Evolutionary conservation across 2,329 filamentous ascomycete species (phyloP).

Genomic region (Parastagonospora nodorum): DNA sequence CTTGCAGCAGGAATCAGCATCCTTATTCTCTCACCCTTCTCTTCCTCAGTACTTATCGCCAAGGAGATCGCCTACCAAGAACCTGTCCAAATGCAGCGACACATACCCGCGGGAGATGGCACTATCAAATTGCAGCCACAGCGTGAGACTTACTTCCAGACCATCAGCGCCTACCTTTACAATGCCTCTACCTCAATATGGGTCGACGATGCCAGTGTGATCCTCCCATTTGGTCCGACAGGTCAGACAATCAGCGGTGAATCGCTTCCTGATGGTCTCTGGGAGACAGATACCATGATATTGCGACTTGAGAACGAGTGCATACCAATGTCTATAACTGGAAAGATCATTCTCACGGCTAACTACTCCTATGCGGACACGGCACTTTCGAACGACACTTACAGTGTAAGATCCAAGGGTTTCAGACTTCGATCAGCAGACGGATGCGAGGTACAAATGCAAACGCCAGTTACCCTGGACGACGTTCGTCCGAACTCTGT

Average conservation of each 20-base stretch:
- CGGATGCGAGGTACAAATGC: too few relatives aligned
- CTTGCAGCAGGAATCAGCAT: slow-evolving; percentile 7
- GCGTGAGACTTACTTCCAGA: slow-evolving; percentile 4
- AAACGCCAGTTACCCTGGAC: too few relatives aligned
- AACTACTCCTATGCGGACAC: too few relatives aligned
- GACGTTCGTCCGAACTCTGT: too few relatives aligned
- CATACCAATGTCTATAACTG: background rate
- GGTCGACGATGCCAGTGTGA: slow-evolving; percentile 7
- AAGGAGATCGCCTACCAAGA: slow-evolving; percentile 4
- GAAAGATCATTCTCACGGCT: too few relatives aligned
- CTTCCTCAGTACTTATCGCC: slow-evolving; percentile 10
- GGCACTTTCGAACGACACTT: too few relatives aligned
- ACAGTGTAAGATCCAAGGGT: too few relatives aligned
- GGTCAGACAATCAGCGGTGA: too few relatives aligned
- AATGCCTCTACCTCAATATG: slow-evolving; percentile 10
- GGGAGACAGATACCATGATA: slow-evolving; percentile 8
- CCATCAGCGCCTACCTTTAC: slow-evolving; percentile 5
- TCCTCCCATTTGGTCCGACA: slow-evolving; percentile 6
- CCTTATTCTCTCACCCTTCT: slow-evolving; percentile 12
- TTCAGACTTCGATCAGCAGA: too few relatives aligned
- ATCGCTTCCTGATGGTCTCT: background rate
- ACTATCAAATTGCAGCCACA: background rate
- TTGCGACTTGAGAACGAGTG: slow-evolving; percentile 3
- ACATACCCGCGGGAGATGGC: background rate
- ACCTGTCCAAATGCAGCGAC: slow-evolving; percentile 1